Evolutionary conservation across 2,329 filamentous ascomycete genomes (phyloP), one percentile per base, ranked within the genome.

Genomic region (Ceratocystis cubensis): DNA sequence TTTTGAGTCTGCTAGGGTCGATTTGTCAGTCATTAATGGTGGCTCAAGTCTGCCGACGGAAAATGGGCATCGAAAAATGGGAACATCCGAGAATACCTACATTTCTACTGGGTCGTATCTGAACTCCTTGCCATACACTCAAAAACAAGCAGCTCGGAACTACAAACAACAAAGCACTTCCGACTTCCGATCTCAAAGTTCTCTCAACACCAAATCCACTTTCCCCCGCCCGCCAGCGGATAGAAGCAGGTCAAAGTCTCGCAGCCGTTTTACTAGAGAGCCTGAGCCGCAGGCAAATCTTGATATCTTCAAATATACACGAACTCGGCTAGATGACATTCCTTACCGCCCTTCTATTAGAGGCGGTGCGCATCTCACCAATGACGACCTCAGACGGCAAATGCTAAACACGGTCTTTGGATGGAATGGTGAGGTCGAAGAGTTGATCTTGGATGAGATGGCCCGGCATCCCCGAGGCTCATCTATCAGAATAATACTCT

Each of bases 381-480:
- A 86, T 69, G 88, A 96, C 71, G 87, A 96, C 70, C 81, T 96
- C 57, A 86, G 93, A 61, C 83, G 82, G 61, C 92, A 96, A 75
- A 96, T 99, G 92, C 81, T 99, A 3, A 89, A 83, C 70, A 88
- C 92, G 5, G 91, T 99, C 1, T 99, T 99, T 75, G 94, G 94
- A 2, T 99, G 94, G 92, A 87, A 93, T 64, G 86, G 87, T 66
- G 90, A 96, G 71, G 86, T 93, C 50, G 83, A 91, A 59, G 86
- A 87, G 57, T 77, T 99, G 62, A 84, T 99, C 65, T 83, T 86
- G 8, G 92, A 97, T 74, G 94, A 99, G 75, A 80, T 96, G 78
- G 82, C 80, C 69, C 83, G 87, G 22, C 90, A 96, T 72, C 80
- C 84, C 1, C 75, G 81, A 2, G 88, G 89, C 5, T 93, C 91